Evolutionary conservation across 2,329 filamentous ascomycete species (phyloP).

Genomic region (Bipolaris bicolor): DNA sequence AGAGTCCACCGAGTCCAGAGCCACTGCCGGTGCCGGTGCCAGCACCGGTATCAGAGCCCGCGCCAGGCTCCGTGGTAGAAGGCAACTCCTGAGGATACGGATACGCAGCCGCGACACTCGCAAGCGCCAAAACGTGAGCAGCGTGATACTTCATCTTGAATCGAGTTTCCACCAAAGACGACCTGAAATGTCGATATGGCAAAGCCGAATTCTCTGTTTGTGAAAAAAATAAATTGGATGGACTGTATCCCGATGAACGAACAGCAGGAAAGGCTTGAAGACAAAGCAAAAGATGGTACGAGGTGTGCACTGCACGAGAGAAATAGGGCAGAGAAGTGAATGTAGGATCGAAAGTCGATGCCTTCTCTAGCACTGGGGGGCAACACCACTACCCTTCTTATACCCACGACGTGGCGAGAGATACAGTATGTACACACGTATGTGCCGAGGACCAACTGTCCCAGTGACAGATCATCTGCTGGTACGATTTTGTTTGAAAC

Average conservation of each 20-base stretch:
- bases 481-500: too few species aligned
- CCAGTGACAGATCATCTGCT: too few species aligned
- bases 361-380: not conserved
- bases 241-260: too few species aligned
- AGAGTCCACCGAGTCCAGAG: not conserved
- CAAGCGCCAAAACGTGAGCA: slow-evolving; percentile 25
- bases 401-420: not conserved
- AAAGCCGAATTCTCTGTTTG: not conserved
- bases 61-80: slow-evolving; percentile 14
- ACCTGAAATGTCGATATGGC: not conserved
- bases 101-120: slow-evolving; percentile 28
- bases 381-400: not conserved
- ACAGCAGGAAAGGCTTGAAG: too few species aligned
- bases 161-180: not conserved
- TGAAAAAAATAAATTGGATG: too few species aligned
- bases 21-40: not conserved
- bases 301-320: slow-evolving; percentile 28
- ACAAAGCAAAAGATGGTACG: slow-evolving; percentile 13
- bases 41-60: not conserved
- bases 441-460: too few species aligned
- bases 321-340: slow-evolving; percentile 11
- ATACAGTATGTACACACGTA: too few species aligned
- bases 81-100: slow-evolving; percentile 29
- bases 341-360: slow-evolving; percentile 14
- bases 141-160: slow-evolving; percentile 37